These are phyloP conservation scores for Sisymbrium altissimum DNA, from an alignment of 345 rosid genomes.

Conservation along the genomic window DNA sequence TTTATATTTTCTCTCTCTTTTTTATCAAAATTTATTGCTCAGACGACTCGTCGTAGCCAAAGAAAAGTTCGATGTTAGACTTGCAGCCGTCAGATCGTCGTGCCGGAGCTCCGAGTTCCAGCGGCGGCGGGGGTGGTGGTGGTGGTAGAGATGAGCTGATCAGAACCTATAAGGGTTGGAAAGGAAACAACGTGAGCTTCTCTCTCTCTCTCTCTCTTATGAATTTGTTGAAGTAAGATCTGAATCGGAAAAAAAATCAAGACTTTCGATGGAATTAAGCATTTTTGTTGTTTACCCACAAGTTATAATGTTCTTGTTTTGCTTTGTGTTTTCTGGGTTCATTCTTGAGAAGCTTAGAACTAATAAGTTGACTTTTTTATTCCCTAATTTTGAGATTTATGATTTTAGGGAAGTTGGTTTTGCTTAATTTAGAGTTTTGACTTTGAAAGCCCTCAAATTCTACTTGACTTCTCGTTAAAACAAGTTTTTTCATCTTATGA, in stretches of 20 bases:
- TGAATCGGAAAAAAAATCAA: background rate
- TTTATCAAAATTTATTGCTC: background rate
- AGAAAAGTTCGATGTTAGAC: slow-evolving; percentile 30
- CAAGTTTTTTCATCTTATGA: background rate
- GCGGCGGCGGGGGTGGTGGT: slow-evolving; percentile 35
- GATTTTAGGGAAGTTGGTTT: background rate
- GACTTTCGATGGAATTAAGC: background rate
- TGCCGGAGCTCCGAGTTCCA: slow-evolving; percentile 27
- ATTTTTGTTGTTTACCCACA: background rate
- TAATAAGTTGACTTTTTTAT: slow-evolving; percentile 21
- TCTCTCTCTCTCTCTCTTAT: background rate
- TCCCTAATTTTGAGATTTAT: slow-evolving; percentile 10
- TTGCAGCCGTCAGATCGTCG: slow-evolving; percentile 40
- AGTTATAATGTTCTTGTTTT: background rate
- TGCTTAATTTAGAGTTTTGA: slow-evolving; percentile 3
- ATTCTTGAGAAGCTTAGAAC: background rate
- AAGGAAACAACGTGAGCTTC: slow-evolving; percentile 72
- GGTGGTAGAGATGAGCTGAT: slow-evolving; percentile 34
- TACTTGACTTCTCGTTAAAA: background rate
- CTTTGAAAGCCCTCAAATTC: background rate
- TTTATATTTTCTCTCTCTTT: background rate
- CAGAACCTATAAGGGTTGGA: slow-evolving; percentile 72
- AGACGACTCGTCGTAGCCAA: background rate
- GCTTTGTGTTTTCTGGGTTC: background rate
- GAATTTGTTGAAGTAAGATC: slow-evolving; percentile 29